phyloP scores from a whole-genome alignment of 2,329 filamentous ascomycete genomes.

The Aspergillus luchuensis region DNA sequence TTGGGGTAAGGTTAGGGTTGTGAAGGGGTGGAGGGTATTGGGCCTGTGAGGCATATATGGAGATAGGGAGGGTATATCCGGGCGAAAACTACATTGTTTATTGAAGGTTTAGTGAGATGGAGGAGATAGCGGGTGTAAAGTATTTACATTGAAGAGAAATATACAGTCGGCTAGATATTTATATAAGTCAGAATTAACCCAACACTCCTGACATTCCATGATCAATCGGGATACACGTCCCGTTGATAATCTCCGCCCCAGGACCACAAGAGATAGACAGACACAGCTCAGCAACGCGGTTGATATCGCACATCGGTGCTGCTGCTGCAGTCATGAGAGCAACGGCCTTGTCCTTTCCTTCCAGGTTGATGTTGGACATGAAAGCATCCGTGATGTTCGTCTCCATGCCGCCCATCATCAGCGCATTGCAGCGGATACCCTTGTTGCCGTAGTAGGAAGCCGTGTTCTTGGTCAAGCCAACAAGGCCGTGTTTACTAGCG shows the following conservation, averaged over 20 bases:
- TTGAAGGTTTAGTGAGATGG: not conserved
- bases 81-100: not conserved
- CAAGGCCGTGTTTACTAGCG: conserved; percentile 56
- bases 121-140: not conserved
- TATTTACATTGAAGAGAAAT: not conserved
- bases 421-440: conserved; percentile 56
- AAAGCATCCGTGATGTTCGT: conserved; percentile 58
- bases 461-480: conserved; percentile 60
- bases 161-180: not conserved
- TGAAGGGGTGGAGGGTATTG: not conserved
- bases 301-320: conserved; percentile 24
- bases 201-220: conserved; percentile 24
- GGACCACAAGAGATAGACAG: conserved; percentile 29
- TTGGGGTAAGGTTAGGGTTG: not conserved
- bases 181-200: not conserved
- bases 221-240: conserved; percentile 33
- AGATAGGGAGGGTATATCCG: not conserved
- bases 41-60: not conserved
- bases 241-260: conserved; percentile 32
- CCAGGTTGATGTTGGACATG: conserved; percentile 26
- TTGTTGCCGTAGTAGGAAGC: conserved; percentile 57
- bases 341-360: conserved; percentile 24
- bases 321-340: conserved; percentile 19
- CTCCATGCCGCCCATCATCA: conserved; percentile 57
- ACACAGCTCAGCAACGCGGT: conserved; percentile 33